phyloP scores from a whole-genome alignment of 2,329 filamentous ascomycete genomes.

The Rachicladosporium sp. region DNA sequence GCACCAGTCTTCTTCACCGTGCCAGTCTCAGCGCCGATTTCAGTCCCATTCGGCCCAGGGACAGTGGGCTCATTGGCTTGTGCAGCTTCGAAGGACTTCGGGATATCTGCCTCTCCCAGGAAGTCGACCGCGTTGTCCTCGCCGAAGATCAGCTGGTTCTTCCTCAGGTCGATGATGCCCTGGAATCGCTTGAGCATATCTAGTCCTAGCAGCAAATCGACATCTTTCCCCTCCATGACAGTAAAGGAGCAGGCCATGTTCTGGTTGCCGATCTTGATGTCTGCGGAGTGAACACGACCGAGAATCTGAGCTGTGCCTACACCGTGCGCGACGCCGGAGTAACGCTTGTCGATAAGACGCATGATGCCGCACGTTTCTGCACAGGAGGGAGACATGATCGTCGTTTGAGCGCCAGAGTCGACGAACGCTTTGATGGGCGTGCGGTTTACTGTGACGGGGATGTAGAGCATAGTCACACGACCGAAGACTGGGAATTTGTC shows the following conservation, averaged over 20 bases:
- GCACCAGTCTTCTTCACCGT: slow-evolving; percentile 50
- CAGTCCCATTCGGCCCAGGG: slow-evolving; percentile 74
- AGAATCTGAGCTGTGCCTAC: slow-evolving; percentile 92
- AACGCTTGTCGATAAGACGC: slow-evolving; percentile 85
- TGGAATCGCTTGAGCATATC: slow-evolving; percentile 97
- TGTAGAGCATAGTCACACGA: slow-evolving; percentile 89
- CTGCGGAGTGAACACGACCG: slow-evolving; percentile 86
- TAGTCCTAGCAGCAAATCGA: slow-evolving; percentile 81
- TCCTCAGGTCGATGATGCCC: slow-evolving; percentile 76
- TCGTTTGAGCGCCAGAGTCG: slow-evolving; percentile 92
- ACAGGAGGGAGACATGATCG: slow-evolving; percentile 93
- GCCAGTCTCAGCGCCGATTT: slow-evolving; percentile 73
- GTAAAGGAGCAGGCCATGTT: slow-evolving; percentile 92
- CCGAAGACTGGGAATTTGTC: slow-evolving; percentile 59
- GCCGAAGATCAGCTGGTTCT: slow-evolving; percentile 68
- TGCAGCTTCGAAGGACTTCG: slow-evolving; percentile 63
- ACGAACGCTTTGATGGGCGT: slow-evolving; percentile 90
- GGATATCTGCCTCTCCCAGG: slow-evolving; percentile 84
- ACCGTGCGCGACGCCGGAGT: slow-evolving; percentile 80
- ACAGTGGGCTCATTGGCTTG: slow-evolving; percentile 71
- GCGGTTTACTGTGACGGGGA: slow-evolving; percentile 89
- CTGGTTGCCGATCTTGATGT: slow-evolving; percentile 81
- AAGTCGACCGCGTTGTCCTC: slow-evolving; percentile 72
- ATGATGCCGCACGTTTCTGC: slow-evolving; percentile 91
- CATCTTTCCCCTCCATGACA: slow-evolving; percentile 97